Conservation (phyloP, 2,329 filamentous ascomycete genomes). For the Zymoseptoria tritici region DNA sequence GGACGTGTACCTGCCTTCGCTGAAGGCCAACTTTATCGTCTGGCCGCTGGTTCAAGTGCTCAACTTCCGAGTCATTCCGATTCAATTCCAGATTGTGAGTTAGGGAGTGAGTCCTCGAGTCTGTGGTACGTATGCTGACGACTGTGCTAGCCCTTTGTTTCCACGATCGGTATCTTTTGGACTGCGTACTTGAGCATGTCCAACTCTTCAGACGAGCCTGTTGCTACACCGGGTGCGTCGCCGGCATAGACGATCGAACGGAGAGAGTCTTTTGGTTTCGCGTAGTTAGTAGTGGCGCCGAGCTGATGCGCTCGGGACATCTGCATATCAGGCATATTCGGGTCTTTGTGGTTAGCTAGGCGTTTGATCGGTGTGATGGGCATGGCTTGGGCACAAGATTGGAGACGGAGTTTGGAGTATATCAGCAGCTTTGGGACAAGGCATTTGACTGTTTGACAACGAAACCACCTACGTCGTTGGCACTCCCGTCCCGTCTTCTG, state of each 20-base stretch:
- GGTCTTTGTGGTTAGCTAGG: conserved; percentile 9
- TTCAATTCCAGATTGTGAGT: conserved; percentile 91
- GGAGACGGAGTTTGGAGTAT: conserved; percentile 1
- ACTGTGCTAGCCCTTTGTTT: conserved; percentile 73
- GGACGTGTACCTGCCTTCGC: conserved; percentile 86
- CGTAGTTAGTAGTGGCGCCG: neutral
- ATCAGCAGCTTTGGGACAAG: neutral
- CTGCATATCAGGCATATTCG: conserved; percentile 10
- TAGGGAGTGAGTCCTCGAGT: neutral
- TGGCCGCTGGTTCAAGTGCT: conserved; percentile 95
- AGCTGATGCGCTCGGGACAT: neutral
- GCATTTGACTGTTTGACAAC: neutral
- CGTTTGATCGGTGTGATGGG: conserved; percentile 1
- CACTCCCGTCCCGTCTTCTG: too few relatives aligned
- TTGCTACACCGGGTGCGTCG: conserved; percentile 12
- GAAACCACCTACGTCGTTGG: neutral
- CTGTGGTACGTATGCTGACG: neutral
- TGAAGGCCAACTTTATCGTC: conserved; percentile 91
- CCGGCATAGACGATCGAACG: neutral
- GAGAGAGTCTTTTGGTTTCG: neutral
- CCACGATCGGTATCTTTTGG: conserved; percentile 92
- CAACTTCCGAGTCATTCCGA: conserved; percentile 91
- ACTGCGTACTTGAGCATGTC: conserved; percentile 91
- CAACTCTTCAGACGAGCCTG: conserved; percentile 71
- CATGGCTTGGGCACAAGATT: neutral